These are phyloP conservation scores for Nakaseomyces sp. DNA, from an alignment of 1,139 yeast species.

Conservation along the genomic window DNA sequence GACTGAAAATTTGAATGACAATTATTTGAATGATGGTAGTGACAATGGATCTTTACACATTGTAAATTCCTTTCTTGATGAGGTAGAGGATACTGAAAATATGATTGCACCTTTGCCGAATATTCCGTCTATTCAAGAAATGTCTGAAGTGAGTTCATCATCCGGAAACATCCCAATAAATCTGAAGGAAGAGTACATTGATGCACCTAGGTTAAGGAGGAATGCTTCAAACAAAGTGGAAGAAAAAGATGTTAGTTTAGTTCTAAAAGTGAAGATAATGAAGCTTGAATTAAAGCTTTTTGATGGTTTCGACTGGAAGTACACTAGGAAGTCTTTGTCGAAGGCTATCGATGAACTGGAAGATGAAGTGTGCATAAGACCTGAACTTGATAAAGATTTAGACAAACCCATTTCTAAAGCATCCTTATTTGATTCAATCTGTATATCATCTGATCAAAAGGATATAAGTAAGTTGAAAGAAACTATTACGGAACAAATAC, in stretches of 20 bases:
- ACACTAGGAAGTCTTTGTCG: constrained; percentile 58
- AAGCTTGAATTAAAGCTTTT: constrained; percentile 47
- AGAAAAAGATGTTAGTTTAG: constrained; percentile 7
- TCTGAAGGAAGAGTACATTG: constrained; percentile 12
- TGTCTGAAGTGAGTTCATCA: constrained; percentile 9
- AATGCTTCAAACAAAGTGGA: background rate
- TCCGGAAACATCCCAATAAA: constrained; percentile 5
- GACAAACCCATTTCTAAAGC: constrained; percentile 12
- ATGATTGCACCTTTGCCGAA: background rate
- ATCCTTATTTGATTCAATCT: constrained; percentile 28
- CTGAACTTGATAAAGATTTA: constrained; percentile 13
- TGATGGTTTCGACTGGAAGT: constrained; percentile 93
- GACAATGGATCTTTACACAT: constrained; percentile 11
- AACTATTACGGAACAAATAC: constrained; percentile 13
- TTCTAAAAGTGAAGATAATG: constrained; percentile 23
- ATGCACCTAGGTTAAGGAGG: background rate
- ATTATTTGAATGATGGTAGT: background rate
- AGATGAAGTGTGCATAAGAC: constrained; percentile 20
- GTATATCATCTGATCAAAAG: constrained; percentile 17
- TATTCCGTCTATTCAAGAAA: background rate
- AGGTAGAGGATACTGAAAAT: background rate
- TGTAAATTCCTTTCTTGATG: constrained; percentile 17
- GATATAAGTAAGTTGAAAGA: constrained; percentile 15
- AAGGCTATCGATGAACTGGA: constrained; percentile 42
- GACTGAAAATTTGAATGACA: background rate